These are phyloP conservation scores for Sclerotinia subarctica DNA, from an alignment of 2,329 filamentous ascomycete genomes.

Conservation along the genomic window DNA sequence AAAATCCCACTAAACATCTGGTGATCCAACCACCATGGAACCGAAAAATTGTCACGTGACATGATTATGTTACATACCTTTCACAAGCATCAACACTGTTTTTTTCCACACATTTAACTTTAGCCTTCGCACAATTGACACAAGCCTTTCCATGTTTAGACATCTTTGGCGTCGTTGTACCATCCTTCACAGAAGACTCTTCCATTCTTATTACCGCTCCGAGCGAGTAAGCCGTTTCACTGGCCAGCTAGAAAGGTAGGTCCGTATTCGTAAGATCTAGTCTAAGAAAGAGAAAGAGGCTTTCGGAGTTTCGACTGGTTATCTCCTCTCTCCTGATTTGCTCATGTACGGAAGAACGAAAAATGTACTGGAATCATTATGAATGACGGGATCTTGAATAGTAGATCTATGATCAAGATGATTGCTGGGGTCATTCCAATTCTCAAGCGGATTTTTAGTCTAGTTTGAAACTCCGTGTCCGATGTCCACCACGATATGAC, in stretches of 20 bases:
- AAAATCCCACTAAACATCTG: neutral
- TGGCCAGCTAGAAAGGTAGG: neutral
- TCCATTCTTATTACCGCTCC: neutral
- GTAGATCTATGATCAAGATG: neutral
- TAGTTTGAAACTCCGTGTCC: neutral
- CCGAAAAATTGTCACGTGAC: neutral
- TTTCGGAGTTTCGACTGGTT: neutral
- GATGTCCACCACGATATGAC: neutral
- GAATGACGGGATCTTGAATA: neutral
- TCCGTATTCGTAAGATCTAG: neutral
- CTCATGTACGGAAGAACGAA: neutral
- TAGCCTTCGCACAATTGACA: slow-evolving; percentile 15
- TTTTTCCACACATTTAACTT: slow-evolving; percentile 12
- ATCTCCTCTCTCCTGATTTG: neutral
- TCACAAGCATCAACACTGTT: slow-evolving; percentile 5
- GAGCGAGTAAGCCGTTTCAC: neutral
- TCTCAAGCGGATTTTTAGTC: neutral
- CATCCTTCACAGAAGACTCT: neutral
- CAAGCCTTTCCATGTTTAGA: slow-evolving; percentile 14
- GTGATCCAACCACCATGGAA: neutral
- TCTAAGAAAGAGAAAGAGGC: neutral
- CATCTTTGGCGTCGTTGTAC: neutral
- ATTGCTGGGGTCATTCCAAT: neutral
- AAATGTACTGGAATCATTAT: neutral
- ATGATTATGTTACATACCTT: neutral